A percentile compares a stretch with the other conserved stretches of the same genome.
Conservation (phyloP, 495 filamentous ascomycete species). For the Cudoniella acicularis region DNA sequence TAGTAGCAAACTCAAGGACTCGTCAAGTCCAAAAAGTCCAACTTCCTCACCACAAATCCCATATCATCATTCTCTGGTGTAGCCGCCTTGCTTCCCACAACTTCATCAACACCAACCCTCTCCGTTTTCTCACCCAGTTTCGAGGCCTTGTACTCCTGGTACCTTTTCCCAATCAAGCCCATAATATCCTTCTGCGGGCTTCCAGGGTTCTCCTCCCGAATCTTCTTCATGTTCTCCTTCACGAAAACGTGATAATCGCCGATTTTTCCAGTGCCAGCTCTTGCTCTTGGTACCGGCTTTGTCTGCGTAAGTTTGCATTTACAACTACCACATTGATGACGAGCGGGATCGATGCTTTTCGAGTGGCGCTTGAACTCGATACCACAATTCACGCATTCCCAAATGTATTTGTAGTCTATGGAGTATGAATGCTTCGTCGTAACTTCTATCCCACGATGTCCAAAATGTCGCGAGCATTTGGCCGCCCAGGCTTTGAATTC, state of each 20-base stretch:
- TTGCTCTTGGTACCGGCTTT: constrained; percentile 66
- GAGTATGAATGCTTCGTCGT: constrained; percentile 85
- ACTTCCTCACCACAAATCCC: constrained; percentile 7
- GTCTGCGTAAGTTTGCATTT: constrained; percentile 66
- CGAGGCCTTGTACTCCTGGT: constrained; percentile 36
- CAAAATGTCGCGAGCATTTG: constrained; percentile 34
- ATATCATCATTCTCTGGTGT: constrained; percentile 2
- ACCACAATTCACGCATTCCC: constrained; percentile 70
- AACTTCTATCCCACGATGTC: constrained; percentile 58
- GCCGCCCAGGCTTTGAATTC: constrained; percentile 75
- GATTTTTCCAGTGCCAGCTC: constrained; percentile 20
- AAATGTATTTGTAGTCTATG: constrained; percentile 87
- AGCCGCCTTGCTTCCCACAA: constrained; percentile 9
- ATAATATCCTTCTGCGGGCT: constrained; percentile 62
- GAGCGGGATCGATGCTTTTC: constrained; percentile 67
- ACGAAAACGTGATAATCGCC: constrained; percentile 64
- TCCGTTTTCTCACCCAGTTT: not conserved
- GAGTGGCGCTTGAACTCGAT: constrained; percentile 73
- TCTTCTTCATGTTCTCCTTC: constrained; percentile 55
- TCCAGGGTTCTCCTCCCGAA: constrained; percentile 50
- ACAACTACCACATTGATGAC: constrained; percentile 69
- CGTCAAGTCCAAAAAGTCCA: constrained; percentile 18
- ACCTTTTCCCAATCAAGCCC: constrained; percentile 51
- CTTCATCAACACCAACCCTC: constrained; percentile 9
- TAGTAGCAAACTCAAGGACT: constrained; percentile 8